Percentiles rank a stretch among this genome's conserved stretches.
Evolutionary conservation across 768 basidiomycete genomes (phyloP).

Genomic region (Paxillus ammoniavirescens): DNA sequence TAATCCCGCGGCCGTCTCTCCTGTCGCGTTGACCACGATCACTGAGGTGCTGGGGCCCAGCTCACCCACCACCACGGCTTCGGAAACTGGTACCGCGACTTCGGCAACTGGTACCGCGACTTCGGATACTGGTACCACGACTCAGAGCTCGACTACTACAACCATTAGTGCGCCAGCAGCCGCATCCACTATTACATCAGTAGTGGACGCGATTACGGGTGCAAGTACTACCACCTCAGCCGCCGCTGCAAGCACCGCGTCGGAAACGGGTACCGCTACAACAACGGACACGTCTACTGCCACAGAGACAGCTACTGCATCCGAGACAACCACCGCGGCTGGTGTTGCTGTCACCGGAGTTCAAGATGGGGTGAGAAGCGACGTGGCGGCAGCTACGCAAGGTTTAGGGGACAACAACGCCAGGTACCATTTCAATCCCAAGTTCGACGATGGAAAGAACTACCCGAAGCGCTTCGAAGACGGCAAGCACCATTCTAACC

Average conservation of each 20-base stretch:
- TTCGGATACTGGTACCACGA: not conserved
- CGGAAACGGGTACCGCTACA: not conserved
- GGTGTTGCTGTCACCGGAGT: not conserved
- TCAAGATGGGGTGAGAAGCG: not conserved
- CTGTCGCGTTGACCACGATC: not conserved
- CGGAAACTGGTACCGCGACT: not conserved
- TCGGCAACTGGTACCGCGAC: not conserved
- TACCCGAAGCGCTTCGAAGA: slow-evolving; percentile 12
- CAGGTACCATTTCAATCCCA: not conserved
- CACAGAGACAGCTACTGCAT: not conserved
- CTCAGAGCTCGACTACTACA: not conserved
- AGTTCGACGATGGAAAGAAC: not conserved
- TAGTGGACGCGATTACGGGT: not conserved
- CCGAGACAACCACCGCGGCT: not conserved
- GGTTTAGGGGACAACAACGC: not conserved
- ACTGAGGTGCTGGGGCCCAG: not conserved
- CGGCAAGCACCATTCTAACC: slow-evolving; percentile 11
- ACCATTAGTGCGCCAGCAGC: not conserved
- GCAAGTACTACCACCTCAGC: not conserved
- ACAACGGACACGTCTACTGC: not conserved
- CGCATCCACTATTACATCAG: not conserved
- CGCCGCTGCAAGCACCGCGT: not conserved
- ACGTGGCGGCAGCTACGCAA: not conserved
- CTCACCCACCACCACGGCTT: not conserved
- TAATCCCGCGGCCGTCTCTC: not conserved